These are phyloP conservation scores for Penicillium steckii DNA, from an alignment of 495 filamentous ascomycete genomes.

Conservation along the genomic window DNA sequence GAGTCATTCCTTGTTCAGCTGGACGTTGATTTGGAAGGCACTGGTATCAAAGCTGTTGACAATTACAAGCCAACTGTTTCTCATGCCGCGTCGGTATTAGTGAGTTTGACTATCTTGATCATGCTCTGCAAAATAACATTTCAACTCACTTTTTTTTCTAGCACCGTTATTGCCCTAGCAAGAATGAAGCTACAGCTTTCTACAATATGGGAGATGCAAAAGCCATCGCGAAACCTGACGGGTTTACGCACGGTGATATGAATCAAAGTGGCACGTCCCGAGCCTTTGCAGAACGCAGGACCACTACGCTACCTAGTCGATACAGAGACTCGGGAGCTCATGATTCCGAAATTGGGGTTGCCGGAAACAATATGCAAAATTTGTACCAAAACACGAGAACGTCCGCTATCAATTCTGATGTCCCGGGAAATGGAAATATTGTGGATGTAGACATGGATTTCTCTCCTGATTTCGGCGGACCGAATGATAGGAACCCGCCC, in stretches of 20 bases:
- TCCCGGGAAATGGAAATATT: constrained; percentile 6
- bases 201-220: constrained; percentile 15
- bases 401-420: constrained; percentile 1
- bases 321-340: constrained; percentile 12
- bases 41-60: constrained; percentile 30
- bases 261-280: background rate
- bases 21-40: constrained; percentile 83
- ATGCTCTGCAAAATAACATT: background rate
- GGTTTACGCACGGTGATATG: constrained; percentile 2
- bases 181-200: constrained; percentile 10
- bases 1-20: constrained; percentile 95
- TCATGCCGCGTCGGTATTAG: constrained; percentile 11
- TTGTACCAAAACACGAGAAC: constrained; percentile 9
- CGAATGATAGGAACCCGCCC: constrained; percentile 29
- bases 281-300: background rate
- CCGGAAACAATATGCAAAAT: constrained; percentile 1
- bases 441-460: constrained; percentile 33
- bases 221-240: background rate
- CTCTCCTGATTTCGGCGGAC: constrained; percentile 24
- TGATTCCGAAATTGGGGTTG: background rate
- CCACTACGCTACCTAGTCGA: constrained; percentile 29
- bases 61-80: constrained; percentile 3
- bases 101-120: constrained; percentile 1
- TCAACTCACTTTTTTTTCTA: constrained; percentile 6
- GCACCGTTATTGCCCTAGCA: constrained; percentile 11